phyloP scores from a whole-genome alignment of 805 yeast species.

The Nakazawaea ishiwadae region DNA sequence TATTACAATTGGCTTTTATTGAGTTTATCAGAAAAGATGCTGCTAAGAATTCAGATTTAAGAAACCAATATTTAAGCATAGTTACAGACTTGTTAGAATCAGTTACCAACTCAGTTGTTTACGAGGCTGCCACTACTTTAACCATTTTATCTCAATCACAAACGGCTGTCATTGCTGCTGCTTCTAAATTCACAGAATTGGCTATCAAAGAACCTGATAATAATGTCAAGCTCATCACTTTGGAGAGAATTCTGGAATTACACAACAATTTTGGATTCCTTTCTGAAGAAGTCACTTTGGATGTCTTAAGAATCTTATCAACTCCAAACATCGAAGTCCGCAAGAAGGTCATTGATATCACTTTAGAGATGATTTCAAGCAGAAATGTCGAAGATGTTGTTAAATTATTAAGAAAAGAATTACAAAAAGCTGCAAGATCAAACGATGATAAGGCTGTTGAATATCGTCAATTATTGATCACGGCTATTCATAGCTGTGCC shows the following conservation, averaged over 20 bases:
- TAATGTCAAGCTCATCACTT: slow-evolving; percentile 87
- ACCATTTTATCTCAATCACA: slow-evolving; percentile 54
- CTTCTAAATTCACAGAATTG: slow-evolving; percentile 78
- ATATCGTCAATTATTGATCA: slow-evolving; percentile 83
- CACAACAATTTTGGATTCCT: slow-evolving; percentile 61
- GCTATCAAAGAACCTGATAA: slow-evolving; percentile 93
- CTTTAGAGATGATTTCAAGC: slow-evolving; percentile 73
- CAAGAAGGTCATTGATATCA: slow-evolving; percentile 76
- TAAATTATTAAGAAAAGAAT: slow-evolving; percentile 86
- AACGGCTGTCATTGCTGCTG: slow-evolving; percentile 69
- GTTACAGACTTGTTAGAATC: slow-evolving; percentile 70
- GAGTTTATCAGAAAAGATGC: slow-evolving; percentile 90
- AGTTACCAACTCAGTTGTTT: slow-evolving; percentile 67
- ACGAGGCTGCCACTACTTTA: slow-evolving; percentile 87
- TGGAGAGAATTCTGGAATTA: slow-evolving; percentile 78
- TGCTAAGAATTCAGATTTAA: slow-evolving; percentile 53
- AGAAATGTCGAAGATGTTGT: slow-evolving; percentile 94
- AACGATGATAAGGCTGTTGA: slow-evolving; percentile 80
- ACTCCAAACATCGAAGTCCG: slow-evolving; percentile 91
- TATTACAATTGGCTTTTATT: slow-evolving; percentile 83
- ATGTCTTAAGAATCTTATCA: slow-evolving; percentile 79
- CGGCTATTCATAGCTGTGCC: slow-evolving; percentile 86
- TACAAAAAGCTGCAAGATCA: slow-evolving; percentile 63
- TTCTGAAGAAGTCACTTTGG: slow-evolving; percentile 78
- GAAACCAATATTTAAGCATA: slow-evolving; percentile 65